Conservation (phyloP, 2,329 filamentous ascomycete genomes). For the Alternaria gansuensis region DNA sequence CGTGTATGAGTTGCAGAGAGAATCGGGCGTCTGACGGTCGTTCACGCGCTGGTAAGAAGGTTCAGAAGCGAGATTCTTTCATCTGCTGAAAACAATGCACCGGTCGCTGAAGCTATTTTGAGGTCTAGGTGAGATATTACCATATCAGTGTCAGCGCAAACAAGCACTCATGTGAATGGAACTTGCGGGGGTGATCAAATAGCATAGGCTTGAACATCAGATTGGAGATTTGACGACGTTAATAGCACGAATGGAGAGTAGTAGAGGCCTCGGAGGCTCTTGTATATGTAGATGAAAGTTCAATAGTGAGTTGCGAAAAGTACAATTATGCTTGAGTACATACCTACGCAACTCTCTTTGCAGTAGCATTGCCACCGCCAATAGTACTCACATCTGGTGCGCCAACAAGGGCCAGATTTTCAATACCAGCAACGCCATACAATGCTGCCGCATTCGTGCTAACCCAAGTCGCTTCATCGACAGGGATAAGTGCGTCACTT, state of each 20-base stretch:
- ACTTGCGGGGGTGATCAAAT: too few relatives aligned
- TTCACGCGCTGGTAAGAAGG: too few relatives aligned
- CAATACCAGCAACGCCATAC: conserved; percentile 67
- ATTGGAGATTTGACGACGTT: too few relatives aligned
- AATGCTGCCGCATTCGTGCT: conserved; percentile 66
- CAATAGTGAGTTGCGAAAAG: not conserved
- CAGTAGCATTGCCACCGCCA: conserved; percentile 25
- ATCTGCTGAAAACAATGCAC: too few relatives aligned
- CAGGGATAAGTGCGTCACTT: conserved; percentile 57
- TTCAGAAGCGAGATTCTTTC: too few relatives aligned
- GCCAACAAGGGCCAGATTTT: conserved; percentile 59
- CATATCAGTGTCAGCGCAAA: too few relatives aligned
- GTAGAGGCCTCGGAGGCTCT: not conserved
- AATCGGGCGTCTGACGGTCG: too few relatives aligned
- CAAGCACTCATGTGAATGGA: too few relatives aligned
- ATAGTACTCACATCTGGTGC: conserved; percentile 29
- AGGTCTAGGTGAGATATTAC: too few relatives aligned
- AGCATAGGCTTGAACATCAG: not conserved
- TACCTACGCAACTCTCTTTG: not conserved
- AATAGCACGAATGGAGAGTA: too few relatives aligned
- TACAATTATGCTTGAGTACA: not conserved
- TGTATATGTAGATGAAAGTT: not conserved
- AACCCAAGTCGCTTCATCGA: conserved; percentile 67
- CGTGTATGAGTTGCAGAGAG: too few relatives aligned
- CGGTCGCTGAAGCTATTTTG: too few relatives aligned